A percentile compares a stretch with the other conserved stretches of the same genome.
These are phyloP conservation scores for Rhododendron ferrugineum DNA, from an alignment of 148 eudicot genomes.

Conservation along the genomic window DNA sequence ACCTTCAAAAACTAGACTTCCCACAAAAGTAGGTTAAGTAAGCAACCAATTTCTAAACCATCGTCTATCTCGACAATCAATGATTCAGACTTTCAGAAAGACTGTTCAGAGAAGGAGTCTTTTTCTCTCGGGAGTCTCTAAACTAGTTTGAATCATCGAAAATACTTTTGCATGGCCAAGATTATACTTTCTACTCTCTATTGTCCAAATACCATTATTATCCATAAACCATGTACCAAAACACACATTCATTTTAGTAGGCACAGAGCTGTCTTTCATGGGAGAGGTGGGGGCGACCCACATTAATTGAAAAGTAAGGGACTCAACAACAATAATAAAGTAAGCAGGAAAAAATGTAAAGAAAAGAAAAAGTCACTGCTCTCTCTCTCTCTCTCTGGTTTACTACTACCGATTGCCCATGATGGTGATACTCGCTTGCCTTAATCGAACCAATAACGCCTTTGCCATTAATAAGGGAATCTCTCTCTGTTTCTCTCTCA, in stretches of 20 bases:
- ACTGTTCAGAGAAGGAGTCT: not conserved
- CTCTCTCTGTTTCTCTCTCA: constrained; percentile 9
- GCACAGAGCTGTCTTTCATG: not conserved
- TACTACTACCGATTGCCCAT: constrained; percentile 4
- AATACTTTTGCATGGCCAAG: no score
- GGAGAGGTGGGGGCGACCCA: not conserved
- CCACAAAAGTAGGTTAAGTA: not conserved
- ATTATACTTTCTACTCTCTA: not conserved
- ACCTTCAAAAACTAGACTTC: not conserved
- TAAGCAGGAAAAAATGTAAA: not conserved
- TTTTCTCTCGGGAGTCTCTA: not conserved
- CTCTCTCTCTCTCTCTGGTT: not conserved
- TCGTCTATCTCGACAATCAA: not conserved
- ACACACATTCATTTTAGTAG: not conserved
- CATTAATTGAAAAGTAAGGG: not conserved
- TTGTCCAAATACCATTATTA: not conserved
- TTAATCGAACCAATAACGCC: constrained; percentile 12
- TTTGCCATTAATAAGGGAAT: constrained; percentile 14
- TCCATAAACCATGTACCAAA: not conserved
- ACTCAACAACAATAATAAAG: not conserved
- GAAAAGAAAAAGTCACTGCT: not conserved
- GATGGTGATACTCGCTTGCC: constrained; percentile 24
- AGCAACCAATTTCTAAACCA: not conserved
- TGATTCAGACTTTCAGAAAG: not conserved
- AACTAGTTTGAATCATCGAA: not conserved